Percentiles rank a stretch among this genome's conserved stretches.
phyloP scores from a whole-genome alignment of 1,284 basidiomycete genomes.

The Sporisorium sorghi region DNA sequence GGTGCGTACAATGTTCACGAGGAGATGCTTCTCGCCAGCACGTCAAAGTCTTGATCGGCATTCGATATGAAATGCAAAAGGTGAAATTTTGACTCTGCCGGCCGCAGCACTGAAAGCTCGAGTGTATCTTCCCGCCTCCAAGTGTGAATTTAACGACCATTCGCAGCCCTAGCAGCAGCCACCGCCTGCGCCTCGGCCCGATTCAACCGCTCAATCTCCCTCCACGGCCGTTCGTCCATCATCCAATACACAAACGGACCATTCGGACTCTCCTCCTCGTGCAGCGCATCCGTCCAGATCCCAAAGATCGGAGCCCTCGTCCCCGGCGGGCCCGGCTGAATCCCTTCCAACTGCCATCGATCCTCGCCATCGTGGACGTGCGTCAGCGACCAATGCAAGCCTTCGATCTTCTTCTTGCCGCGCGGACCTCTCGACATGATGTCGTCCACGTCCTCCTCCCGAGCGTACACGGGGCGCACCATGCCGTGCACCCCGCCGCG shows the following conservation, averaged over 20 bases:
- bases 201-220: slow-evolving; percentile 40
- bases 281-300: slow-evolving; percentile 51
- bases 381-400: slow-evolving; percentile 50
- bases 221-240: slow-evolving; percentile 52
- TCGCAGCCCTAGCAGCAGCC: slow-evolving; percentile 20
- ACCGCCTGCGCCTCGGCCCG: slow-evolving; percentile 19
- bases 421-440: slow-evolving; percentile 22
- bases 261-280: slow-evolving; percentile 44
- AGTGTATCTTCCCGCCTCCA: no score
- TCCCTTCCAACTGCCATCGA: slow-evolving; percentile 50
- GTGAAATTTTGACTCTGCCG: no score
- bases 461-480: slow-evolving; percentile 46
- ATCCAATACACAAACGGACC: slow-evolving; percentile 52
- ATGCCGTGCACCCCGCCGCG: slow-evolving; percentile 44
- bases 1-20: slow-evolving; percentile 14
- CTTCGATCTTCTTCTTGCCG: slow-evolving; percentile 38
- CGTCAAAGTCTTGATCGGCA: background rate
- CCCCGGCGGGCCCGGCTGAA: slow-evolving; percentile 54
- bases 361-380: slow-evolving; percentile 58
- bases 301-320: slow-evolving; percentile 54
- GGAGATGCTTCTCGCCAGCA: slow-evolving; percentile 1
- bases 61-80: background rate
- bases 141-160: background rate
- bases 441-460: slow-evolving; percentile 34
- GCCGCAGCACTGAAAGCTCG: no score